These are phyloP conservation scores for Penicillium sumatraense DNA, from an alignment of 2,329 filamentous ascomycete species.

Conservation along the genomic window DNA sequence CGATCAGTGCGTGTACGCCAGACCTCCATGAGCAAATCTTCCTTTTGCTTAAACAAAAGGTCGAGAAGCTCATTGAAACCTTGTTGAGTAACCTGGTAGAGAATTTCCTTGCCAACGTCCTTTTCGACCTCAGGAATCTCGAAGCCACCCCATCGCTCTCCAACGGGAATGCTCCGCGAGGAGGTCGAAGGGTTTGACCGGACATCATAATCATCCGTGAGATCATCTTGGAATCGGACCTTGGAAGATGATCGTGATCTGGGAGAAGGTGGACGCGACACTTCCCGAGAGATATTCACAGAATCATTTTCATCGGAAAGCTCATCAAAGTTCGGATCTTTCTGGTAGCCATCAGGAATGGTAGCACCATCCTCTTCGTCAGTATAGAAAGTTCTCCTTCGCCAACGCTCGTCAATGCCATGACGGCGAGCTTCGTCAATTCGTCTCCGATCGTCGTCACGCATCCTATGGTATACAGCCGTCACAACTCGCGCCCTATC, in stretches of 20 bases:
- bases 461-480: slow-evolving; percentile 44
- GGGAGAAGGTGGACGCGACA: slow-evolving; percentile 50
- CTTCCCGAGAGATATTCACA: slow-evolving; percentile 40
- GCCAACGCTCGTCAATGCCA: slow-evolving; percentile 72
- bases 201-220: slow-evolving; percentile 68
- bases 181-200: slow-evolving; percentile 75
- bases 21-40: slow-evolving; percentile 74
- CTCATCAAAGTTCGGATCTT: slow-evolving; percentile 44
- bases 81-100: slow-evolving; percentile 91
- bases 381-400: slow-evolving; percentile 76
- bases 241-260: slow-evolving; percentile 77
- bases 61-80: slow-evolving; percentile 93
- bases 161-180: slow-evolving; percentile 67
- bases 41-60: slow-evolving; percentile 78
- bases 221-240: slow-evolving; percentile 74
- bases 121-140: slow-evolving; percentile 79
- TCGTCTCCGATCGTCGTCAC: slow-evolving; percentile 42
- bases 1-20: slow-evolving; percentile 66
- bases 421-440: slow-evolving; percentile 43
- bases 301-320: slow-evolving; percentile 61
- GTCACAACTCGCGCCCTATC: slow-evolving; percentile 47
- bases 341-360: slow-evolving; percentile 65
- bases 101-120: slow-evolving; percentile 83
- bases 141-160: slow-evolving; percentile 75
- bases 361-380: slow-evolving; percentile 80